Evolutionary conservation across 73 alveolate species (phyloP).

Genomic region (Paramecium sonneborni): DNA sequence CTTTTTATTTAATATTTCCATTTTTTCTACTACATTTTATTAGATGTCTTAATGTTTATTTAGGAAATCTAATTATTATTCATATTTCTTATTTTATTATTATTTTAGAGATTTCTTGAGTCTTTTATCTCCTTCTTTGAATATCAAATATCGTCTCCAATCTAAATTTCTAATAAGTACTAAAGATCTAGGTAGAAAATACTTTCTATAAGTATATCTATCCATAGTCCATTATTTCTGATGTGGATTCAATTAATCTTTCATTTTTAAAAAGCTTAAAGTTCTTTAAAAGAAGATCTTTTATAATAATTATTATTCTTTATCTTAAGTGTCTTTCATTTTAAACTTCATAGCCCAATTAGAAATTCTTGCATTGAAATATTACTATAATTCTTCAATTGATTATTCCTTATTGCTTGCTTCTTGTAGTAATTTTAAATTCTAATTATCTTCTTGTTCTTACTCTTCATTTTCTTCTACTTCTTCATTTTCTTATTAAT

Average conservation of each 20-base stretch:
- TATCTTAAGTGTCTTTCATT: neutral
- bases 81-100: neutral
- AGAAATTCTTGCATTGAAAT: neutral
- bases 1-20: neutral
- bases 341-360: slow-evolving; percentile 13
- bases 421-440: neutral
- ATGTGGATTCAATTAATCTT: neutral
- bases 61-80: neutral
- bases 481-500: neutral
- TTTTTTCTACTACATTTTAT: neutral
- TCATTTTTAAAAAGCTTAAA: neutral
- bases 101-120: neutral
- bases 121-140: neutral
- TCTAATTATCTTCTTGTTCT: neutral
- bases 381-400: neutral
- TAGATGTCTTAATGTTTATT: neutral
- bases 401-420: neutral
- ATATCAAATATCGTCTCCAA: slow-evolving; percentile 2
- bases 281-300: neutral
- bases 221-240: neutral
- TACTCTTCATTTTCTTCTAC: neutral
- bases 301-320: neutral
- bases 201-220: slow-evolving; percentile 6
- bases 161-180: slow-evolving; percentile 3
- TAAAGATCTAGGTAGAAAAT: neutral